phyloP scores from a whole-genome alignment of 306 rosid species.

The Myrica gale region DNA sequence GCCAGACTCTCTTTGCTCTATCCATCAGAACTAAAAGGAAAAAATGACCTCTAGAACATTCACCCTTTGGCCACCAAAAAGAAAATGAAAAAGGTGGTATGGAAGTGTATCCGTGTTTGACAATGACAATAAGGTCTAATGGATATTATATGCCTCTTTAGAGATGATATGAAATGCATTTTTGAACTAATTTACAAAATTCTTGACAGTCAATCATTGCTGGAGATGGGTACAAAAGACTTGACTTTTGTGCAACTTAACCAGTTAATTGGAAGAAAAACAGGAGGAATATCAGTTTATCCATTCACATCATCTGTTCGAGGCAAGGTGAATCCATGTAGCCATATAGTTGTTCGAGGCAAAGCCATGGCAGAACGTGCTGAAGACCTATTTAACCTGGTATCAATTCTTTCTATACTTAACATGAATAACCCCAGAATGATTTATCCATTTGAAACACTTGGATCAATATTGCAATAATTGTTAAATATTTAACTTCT shows the following conservation, averaged over 20 bases:
- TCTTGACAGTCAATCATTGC: conserved; percentile 87
- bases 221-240: conserved; percentile 99
- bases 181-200: conserved; percentile 28
- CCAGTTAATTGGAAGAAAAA: conserved; percentile 95
- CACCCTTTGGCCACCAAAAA: background rate
- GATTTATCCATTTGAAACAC: background rate
- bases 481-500: background rate
- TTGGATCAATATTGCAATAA: background rate
- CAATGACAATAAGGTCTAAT: background rate
- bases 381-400: conserved; percentile 90
- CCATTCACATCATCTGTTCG: conserved; percentile 83
- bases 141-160: conserved; percentile 15
- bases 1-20: background rate
- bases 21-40: background rate
- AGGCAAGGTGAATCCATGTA: conserved; percentile 76
- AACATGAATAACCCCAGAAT: background rate
- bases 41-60: background rate
- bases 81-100: background rate
- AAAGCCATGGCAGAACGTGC: conserved; percentile 89
- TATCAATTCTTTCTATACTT: conserved; percentile 32
- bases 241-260: conserved; percentile 87
- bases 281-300: conserved; percentile 98
- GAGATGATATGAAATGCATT: conserved; percentile 16
- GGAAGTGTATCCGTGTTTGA: background rate
- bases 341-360: conserved; percentile 86